Percentiles rank a stretch among this genome's conserved stretches.
Conservation (phyloP, 352 stramenopile species). For the Blastocystis sp. region DNA sequence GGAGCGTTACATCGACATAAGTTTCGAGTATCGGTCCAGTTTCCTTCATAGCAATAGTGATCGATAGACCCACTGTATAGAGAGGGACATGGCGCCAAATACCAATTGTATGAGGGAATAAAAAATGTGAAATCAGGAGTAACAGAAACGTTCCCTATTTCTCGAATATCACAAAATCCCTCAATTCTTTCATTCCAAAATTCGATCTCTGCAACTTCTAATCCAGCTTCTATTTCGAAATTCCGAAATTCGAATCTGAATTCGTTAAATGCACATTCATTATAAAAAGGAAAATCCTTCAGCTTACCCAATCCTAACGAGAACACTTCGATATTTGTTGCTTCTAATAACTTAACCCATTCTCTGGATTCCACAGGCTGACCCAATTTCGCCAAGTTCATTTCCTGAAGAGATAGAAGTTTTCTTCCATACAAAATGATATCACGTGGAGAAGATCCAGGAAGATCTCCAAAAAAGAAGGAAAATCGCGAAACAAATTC, state of each 20-base stretch:
- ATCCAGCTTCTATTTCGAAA: neutral
- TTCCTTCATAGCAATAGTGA: neutral
- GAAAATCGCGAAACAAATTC: neutral
- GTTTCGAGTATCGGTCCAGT: neutral
- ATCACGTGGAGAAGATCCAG: neutral
- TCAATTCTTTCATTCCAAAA: neutral
- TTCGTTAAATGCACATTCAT: neutral
- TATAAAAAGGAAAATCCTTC: neutral
- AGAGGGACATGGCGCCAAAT: neutral
- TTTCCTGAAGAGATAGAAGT: neutral
- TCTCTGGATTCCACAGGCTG: neutral
- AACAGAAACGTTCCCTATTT: neutral
- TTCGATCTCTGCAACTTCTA: slow-evolving; percentile 14
- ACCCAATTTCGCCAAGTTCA: slow-evolving; percentile 4
- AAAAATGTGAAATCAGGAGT: neutral
- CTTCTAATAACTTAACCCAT: slow-evolving; percentile 5
- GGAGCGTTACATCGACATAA: neutral
- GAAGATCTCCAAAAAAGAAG: neutral
- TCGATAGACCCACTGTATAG: neutral
- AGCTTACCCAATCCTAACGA: neutral
- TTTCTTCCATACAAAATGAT: neutral
- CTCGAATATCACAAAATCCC: slow-evolving; percentile 24
- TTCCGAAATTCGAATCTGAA: neutral
- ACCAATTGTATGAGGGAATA: slow-evolving; percentile 19
- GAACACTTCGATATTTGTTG: neutral